phyloP scores from a whole-genome alignment of 2,329 filamentous ascomycete species.

The Coniella lustricola region DNA sequence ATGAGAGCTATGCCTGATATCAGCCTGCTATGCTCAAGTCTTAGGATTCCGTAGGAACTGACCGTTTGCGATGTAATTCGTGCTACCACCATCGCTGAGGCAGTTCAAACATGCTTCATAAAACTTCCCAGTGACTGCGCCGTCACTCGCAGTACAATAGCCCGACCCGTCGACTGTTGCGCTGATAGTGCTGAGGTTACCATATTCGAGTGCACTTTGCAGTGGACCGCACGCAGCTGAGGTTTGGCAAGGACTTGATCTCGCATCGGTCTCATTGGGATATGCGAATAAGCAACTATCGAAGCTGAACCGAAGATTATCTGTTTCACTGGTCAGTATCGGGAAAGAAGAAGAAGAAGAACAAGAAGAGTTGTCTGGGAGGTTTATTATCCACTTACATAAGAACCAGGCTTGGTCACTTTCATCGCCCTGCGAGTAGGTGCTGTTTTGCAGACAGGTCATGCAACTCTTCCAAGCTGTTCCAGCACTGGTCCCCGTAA shows the following conservation, averaged over 20 bases:
- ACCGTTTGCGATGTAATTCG: conserved; percentile 45
- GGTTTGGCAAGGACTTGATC: conserved; percentile 43
- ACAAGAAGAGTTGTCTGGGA: too few relatives aligned
- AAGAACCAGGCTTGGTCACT: conserved; percentile 51
- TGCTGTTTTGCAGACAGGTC: conserved; percentile 46
- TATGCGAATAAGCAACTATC: conserved; percentile 47
- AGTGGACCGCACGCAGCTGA: conserved; percentile 43
- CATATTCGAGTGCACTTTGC: conserved; percentile 32
- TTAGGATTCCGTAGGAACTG: conserved; percentile 17
- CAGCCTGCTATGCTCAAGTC: not conserved
- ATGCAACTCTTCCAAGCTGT: conserved; percentile 43
- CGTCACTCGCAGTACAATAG: conserved; percentile 27
- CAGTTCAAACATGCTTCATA: conserved; percentile 39
- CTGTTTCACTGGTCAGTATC: conserved; percentile 24
- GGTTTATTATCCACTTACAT: conserved; percentile 34
- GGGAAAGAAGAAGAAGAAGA: not conserved
- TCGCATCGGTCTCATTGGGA: conserved; percentile 38
- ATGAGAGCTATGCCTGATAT: conserved; percentile 34
- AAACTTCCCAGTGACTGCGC: conserved; percentile 26
- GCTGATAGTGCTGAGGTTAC: conserved; percentile 20
- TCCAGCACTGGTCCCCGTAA: conserved; percentile 30
- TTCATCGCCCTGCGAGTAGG: conserved; percentile 38
- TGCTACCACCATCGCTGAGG: conserved; percentile 34
- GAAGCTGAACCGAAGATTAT: conserved; percentile 47
- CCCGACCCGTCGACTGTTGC: not conserved